Percentiles rank a stretch among this genome's conserved stretches.
These are phyloP conservation scores for Colletotrichum australisinense DNA, from an alignment of 2,329 filamentous ascomycete species.

Conservation along the genomic window DNA sequence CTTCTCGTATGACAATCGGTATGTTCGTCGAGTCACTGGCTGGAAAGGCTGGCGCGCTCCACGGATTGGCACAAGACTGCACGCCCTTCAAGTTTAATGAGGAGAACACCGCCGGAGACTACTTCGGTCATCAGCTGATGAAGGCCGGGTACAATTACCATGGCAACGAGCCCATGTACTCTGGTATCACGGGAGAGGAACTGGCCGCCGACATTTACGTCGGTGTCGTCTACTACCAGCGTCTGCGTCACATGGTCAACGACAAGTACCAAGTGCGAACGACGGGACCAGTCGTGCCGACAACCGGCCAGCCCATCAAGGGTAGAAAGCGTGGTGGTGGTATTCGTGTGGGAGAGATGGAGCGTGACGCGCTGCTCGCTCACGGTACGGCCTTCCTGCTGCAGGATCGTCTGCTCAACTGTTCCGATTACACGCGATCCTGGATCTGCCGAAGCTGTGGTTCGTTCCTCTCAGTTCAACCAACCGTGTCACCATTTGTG, in stretches of 20 bases:
- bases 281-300: slow-evolving; percentile 88
- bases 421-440: slow-evolving; percentile 89
- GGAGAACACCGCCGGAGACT: slow-evolving; percentile 90
- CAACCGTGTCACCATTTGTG: slow-evolving; percentile 75
- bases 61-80: slow-evolving; percentile 94
- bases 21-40: slow-evolving; percentile 99
- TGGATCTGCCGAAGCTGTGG: slow-evolving; percentile 93
- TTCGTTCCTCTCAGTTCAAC: slow-evolving; percentile 89
- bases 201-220: slow-evolving; percentile 96
- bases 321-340: slow-evolving; percentile 95
- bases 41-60: slow-evolving; percentile 92
- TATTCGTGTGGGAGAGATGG: slow-evolving; percentile 99
- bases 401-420: slow-evolving; percentile 96
- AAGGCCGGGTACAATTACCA: slow-evolving; percentile 98
- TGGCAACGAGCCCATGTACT: slow-evolving; percentile 99
- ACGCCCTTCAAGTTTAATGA: slow-evolving; percentile 97
- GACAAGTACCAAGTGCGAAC: slow-evolving; percentile 99
- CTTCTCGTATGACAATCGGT: slow-evolving; percentile 99
- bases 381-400: slow-evolving; percentile 96
- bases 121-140: slow-evolving; percentile 95
- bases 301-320: slow-evolving; percentile 97
- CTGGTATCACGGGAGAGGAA: slow-evolving; percentile 94
- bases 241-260: slow-evolving; percentile 99
- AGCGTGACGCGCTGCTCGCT: slow-evolving; percentile 92
- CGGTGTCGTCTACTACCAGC: slow-evolving; percentile 97